Evolutionary conservation across 225 moss, liverwort and hornwort genomes (phyloP).

Genomic region (Antitrichia curtipendula): DNA sequence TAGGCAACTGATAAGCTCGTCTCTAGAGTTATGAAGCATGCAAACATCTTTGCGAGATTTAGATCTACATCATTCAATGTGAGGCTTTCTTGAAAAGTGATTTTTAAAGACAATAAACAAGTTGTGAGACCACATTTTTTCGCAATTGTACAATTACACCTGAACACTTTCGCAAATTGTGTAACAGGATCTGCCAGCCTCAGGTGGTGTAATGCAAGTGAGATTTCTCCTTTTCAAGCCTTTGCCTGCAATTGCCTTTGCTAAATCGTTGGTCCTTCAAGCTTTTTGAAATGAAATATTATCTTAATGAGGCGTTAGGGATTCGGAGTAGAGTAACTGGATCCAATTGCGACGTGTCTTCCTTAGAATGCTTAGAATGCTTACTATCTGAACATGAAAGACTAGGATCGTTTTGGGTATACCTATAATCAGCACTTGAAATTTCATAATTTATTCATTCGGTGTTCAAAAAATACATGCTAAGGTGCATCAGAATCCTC

Average conservation of each 20-base stretch:
- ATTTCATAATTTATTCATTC: background rate
- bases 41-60: background rate
- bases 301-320: background rate
- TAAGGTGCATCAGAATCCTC: background rate
- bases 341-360: background rate
- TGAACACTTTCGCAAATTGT: background rate
- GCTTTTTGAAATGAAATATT: background rate
- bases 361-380: background rate
- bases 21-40: background rate
- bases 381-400: background rate
- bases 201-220: constrained; percentile 81
- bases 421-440: background rate
- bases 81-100: background rate
- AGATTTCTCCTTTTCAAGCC: background rate
- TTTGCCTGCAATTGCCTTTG: background rate
- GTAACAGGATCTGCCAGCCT: constrained; percentile 62
- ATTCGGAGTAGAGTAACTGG: background rate
- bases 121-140: background rate
- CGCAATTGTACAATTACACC: background rate
- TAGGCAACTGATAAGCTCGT: background rate
- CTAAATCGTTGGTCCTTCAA: background rate
- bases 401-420: background rate
- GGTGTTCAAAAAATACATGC: background rate
- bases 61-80: background rate
- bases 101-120: background rate